Base-by-base conservation (phyloP, 2,329 filamentous ascomycete species). In the Fusarium mangiferae region DNA sequence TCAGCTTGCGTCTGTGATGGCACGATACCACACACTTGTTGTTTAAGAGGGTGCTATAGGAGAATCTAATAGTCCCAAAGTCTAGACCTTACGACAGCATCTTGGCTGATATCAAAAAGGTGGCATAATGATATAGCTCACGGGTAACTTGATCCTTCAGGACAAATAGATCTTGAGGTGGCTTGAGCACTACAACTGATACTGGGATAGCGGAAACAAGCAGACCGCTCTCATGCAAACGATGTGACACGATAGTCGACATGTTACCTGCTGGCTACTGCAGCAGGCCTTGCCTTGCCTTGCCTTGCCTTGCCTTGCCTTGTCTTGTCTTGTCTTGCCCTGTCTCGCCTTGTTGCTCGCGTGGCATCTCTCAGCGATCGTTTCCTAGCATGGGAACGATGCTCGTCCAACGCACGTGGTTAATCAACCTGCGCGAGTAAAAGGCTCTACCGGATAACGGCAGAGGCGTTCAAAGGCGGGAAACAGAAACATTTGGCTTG, bases 351-450 rank as follows among this genome's bases (percentile, higher is more conserved):
- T 59, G 39, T 44, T 60, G 68, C 67, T 60, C 71, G 71, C 71
- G 62, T 73, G 71, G 71, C 67, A 72, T 56, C 22, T 30, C 39
- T 28, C 41, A 68, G 42, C 55, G 49, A 59, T 68, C 46, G 46
- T 55, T 68, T 28, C 71, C 62, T 26, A 41, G 28, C 33, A 45
- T 39, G 45, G 71, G 24, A 61, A 60, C 48, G 70, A 68, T 74
- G 35, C 33, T 62, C 59, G 58, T 46, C 63, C 44, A 15, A 57
- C 62, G 54, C 71, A 74, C 71, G 71, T 74, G 71, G 71, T 62
- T 24, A 33, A 51, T 39, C 35, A 20, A 42, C 39, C 38, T 39
- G 55, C 55, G 51, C 30, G 42, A 57, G 26, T 44, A 30, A 41
- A 51, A 64, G 20, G 26, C 28, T 44, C 36, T 54, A 24, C 51